These are phyloP conservation scores for Pisolithus marmoratus DNA, from an alignment of 768 basidiomycete species.

Conservation along the genomic window DNA sequence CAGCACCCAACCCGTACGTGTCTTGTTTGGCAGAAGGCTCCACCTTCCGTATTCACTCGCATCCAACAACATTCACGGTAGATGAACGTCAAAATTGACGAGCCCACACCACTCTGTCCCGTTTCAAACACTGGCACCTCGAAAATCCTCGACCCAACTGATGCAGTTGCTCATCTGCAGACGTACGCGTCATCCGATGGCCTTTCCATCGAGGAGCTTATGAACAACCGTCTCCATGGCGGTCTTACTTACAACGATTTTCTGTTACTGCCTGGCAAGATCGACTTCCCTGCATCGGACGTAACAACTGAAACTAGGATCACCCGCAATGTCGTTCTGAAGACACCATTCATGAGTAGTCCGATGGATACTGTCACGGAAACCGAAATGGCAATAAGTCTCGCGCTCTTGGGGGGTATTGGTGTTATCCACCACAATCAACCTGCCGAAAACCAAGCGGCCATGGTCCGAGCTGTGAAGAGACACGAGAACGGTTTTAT, in stretches of 20 bases:
- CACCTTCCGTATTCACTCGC: too few relatives aligned
- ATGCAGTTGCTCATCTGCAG: conserved; percentile 72
- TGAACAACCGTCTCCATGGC: conserved; percentile 80
- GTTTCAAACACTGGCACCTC: too few relatives aligned
- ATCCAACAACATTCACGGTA: too few relatives aligned
- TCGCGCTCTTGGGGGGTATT: conserved; percentile 94
- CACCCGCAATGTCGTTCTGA: conserved; percentile 86
- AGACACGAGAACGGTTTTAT: conserved; percentile 99
- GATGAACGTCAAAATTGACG: too few relatives aligned
- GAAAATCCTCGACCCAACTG: conserved; percentile 56
- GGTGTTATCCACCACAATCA: conserved; percentile 99
- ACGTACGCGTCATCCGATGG: conserved; percentile 75
- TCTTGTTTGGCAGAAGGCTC: too few relatives aligned
- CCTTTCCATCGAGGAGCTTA: conserved; percentile 76
- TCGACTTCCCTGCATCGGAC: conserved; percentile 81
- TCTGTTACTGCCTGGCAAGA: conserved; percentile 89
- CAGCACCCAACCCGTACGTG: too few relatives aligned
- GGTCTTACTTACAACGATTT: conserved; percentile 99
- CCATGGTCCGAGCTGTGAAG: conserved; percentile 97
- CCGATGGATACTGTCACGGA: conserved; percentile 99
- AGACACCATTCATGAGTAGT: conserved; percentile 94
- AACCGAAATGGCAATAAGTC: conserved; percentile 84
- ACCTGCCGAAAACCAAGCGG: conserved; percentile 75
- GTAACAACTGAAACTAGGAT: conserved; percentile 82
- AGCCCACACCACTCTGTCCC: too few relatives aligned